These are phyloP conservation scores for Peronospora tabacina DNA, from an alignment of 352 stramenopile species.

Conservation along the genomic window DNA sequence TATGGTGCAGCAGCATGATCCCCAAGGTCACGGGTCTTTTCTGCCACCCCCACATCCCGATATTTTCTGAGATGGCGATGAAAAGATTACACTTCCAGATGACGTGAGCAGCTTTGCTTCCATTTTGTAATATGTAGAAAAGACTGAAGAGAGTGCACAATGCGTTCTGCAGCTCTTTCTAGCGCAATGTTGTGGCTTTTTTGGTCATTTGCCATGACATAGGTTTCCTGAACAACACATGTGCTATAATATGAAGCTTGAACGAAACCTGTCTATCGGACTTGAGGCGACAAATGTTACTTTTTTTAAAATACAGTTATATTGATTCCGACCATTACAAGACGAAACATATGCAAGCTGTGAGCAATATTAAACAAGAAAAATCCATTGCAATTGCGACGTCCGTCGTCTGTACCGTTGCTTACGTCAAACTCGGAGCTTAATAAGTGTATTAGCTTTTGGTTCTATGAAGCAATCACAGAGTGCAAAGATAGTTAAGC, in stretches of 20 bases:
- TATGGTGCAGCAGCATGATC: constrained; percentile 61
- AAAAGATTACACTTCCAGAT: constrained; percentile 1
- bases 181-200: constrained; percentile 2
- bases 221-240: constrained; percentile 5
- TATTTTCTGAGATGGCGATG: constrained; percentile 40
- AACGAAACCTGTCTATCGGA: constrained; percentile 1
- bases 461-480: too few relatives aligned
- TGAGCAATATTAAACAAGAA: too few relatives aligned
- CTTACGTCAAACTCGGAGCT: too few relatives aligned
- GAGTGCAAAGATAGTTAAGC: too few relatives aligned
- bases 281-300: not conserved
- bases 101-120: not conserved
- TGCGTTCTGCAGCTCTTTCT: constrained; percentile 10
- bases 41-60: constrained; percentile 56
- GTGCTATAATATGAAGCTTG: constrained; percentile 24
- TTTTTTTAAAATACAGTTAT: not conserved
- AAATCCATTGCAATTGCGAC: too few relatives aligned
- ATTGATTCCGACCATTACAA: not conserved
- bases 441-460: too few relatives aligned
- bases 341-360: too few relatives aligned
- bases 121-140: constrained; percentile 24
- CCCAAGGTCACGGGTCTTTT: constrained; percentile 34
- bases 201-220: not conserved
- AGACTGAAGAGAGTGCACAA: not conserved
- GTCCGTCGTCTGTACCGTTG: too few relatives aligned